These are phyloP conservation scores for Chlamydomonas applanata DNA, from an alignment of 139 green algal species.

Conservation along the genomic window DNA sequence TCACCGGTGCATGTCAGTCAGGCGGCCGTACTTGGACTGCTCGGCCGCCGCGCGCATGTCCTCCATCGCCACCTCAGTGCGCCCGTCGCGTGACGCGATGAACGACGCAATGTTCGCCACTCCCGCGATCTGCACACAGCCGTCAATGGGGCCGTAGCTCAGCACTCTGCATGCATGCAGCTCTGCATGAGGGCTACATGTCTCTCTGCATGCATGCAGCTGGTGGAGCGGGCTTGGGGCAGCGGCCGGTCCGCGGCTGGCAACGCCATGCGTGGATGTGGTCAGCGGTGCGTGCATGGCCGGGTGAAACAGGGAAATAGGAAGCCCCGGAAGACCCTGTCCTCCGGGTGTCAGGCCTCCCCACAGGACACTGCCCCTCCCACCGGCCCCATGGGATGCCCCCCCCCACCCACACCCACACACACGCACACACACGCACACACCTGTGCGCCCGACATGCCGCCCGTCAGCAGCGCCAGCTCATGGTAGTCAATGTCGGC, in stretches of 20 bases:
- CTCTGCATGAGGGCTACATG: no score
- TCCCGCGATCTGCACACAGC: slow-evolving; percentile 43
- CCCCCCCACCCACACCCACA: no score
- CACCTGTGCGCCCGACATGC: slow-evolving; percentile 54
- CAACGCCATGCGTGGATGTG: no score
- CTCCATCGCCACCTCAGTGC: slow-evolving; percentile 40
- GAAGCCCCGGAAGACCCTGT: no score
- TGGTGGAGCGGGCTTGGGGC: no score
- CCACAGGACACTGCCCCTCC: not conserved
- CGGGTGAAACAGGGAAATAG: no score
- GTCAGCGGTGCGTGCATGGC: no score
- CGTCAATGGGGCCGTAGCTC: no score
- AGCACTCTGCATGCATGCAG: no score
- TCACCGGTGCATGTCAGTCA: slow-evolving; percentile 24
- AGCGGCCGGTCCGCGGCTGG: no score
- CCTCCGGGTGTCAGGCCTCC: not conserved
- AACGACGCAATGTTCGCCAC: slow-evolving; percentile 83
- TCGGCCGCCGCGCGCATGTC: slow-evolving; percentile 30
- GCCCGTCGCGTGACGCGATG: slow-evolving; percentile 55
- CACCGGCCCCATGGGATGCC: no score
- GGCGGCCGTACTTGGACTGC: slow-evolving; percentile 39
- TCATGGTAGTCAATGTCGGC: slow-evolving; percentile 45
- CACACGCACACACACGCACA: not conserved
- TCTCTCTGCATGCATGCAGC: no score
- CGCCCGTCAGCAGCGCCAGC: slow-evolving; percentile 45